These are phyloP conservation scores for Cryphonectria nitschkei DNA, from an alignment of 2,329 filamentous ascomycete genomes.

Conservation along the genomic window DNA sequence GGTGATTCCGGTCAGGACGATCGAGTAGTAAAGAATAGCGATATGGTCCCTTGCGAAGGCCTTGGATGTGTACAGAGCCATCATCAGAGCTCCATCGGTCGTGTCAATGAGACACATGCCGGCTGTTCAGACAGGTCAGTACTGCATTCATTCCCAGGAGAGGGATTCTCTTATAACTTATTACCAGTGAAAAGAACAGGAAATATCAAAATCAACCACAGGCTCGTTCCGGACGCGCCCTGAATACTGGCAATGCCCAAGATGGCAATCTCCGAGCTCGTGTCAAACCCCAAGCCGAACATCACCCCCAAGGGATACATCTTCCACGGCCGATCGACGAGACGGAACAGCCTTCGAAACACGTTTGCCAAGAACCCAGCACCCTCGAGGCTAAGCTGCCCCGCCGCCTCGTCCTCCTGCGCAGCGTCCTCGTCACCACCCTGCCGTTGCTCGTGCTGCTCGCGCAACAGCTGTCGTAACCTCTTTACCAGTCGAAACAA, in stretches of 20 bases:
- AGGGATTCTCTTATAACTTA: constrained; percentile 41
- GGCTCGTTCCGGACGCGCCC: constrained; percentile 80
- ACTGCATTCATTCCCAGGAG: not conserved
- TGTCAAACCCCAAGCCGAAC: constrained; percentile 94
- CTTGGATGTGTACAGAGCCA: constrained; percentile 85
- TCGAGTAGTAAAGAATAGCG: constrained; percentile 93
- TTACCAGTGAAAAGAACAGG: constrained; percentile 83
- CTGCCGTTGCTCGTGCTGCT: constrained; percentile 39
- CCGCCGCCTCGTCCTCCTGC: constrained; percentile 43
- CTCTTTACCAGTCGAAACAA: constrained; percentile 75
- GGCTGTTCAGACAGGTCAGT: constrained; percentile 48
- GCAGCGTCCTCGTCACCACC: constrained; percentile 12
- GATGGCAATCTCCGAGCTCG: constrained; percentile 89
- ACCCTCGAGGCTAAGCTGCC: constrained; percentile 71
- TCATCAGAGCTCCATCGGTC: constrained; percentile 91
- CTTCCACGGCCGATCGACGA: constrained; percentile 83
- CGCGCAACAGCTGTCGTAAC: constrained; percentile 63
- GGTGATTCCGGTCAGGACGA: constrained; percentile 82
- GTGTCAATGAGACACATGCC: constrained; percentile 97
- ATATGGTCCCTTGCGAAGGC: constrained; percentile 78
- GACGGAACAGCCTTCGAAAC: constrained; percentile 75
- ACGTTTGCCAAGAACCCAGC: constrained; percentile 74
- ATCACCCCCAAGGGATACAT: constrained; percentile 91
- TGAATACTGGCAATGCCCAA: constrained; percentile 89
- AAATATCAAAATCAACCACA: constrained; percentile 94